Evolutionary conservation across 2,329 filamentous ascomycete genomes (phyloP).

Genomic region (Graphilbum ipis-grandicollis): DNA sequence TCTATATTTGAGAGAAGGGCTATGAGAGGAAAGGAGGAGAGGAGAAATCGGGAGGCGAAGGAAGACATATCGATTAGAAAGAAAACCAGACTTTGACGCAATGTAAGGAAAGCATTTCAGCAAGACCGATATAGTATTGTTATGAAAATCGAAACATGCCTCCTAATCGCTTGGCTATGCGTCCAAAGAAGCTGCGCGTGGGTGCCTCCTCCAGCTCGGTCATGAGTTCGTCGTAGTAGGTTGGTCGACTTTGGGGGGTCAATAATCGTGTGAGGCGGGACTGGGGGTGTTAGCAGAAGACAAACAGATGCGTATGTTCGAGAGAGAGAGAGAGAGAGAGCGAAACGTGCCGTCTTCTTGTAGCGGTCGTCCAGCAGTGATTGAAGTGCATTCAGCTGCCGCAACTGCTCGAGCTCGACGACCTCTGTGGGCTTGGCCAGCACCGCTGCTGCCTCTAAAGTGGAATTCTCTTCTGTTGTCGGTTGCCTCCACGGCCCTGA

Average conservation of each 20-base stretch:
- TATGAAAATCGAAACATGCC: conserved; percentile 42
- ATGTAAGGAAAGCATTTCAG: too few relatives aligned
- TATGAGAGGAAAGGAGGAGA: too few relatives aligned
- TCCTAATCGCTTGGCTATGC: conserved; percentile 34
- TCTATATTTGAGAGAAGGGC: conserved; percentile 38
- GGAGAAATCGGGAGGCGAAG: not conserved
- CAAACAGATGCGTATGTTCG: too few relatives aligned
- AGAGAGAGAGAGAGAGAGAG: not conserved
- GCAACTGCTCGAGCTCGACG: conserved; percentile 29
- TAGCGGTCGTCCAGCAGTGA: conserved; percentile 43
- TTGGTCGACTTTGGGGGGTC: conserved; percentile 43
- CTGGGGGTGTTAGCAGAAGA: conserved; percentile 11
- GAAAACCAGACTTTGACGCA: too few relatives aligned
- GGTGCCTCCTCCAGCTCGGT: conserved; percentile 47
- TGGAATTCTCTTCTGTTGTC: too few relatives aligned
- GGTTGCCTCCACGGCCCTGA: not conserved
- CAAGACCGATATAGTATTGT: too few relatives aligned
- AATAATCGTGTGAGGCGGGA: conserved; percentile 33
- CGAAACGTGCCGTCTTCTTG: conserved; percentile 29
- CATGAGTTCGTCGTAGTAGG: conserved; percentile 43
- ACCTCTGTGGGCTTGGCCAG: conserved; percentile 1
- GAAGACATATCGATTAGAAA: too few relatives aligned
- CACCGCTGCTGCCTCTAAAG: too few relatives aligned
- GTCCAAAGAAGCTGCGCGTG: conserved; percentile 33
- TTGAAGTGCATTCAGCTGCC: conserved; percentile 41